phyloP scores from a whole-genome alignment of 2,329 filamentous ascomycete species.

The Pezicula carpinea region DNA sequence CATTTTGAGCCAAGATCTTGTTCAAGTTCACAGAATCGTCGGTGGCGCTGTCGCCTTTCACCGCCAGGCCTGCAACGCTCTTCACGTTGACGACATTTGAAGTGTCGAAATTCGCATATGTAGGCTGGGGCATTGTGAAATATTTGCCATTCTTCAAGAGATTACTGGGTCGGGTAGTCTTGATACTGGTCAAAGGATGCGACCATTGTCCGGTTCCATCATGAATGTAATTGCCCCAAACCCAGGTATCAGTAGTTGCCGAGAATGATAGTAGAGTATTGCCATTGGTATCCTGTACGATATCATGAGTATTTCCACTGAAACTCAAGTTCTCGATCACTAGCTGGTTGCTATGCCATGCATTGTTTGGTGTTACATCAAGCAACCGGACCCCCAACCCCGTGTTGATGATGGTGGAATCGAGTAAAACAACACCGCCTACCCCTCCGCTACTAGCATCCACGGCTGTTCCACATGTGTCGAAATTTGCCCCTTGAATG shows the following conservation, averaged over 20 bases:
- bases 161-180: conserved; percentile 25
- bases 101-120: conserved; percentile 35
- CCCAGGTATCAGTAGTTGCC: conserved; percentile 5
- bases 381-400: neutral
- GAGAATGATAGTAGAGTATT: neutral
- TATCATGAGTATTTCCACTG: neutral
- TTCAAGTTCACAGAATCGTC: conserved; percentile 31
- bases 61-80: conserved; percentile 32
- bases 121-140: conserved; percentile 36
- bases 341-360: neutral
- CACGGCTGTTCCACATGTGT: conserved; percentile 1
- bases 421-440: neutral
- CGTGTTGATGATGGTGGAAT: neutral
- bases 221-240: conserved; percentile 4
- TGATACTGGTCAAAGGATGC: neutral
- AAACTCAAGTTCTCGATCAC: conserved; percentile 3
- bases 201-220: neutral
- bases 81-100: conserved; percentile 43
- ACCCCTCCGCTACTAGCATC: neutral
- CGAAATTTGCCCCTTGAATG: conserved; percentile 2
- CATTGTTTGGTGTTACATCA: neutral
- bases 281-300: neutral
- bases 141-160: conserved; percentile 36
- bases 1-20: conserved; percentile 24
- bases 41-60: conserved; percentile 36